phyloP scores from a whole-genome alignment of 2,329 filamentous ascomycete genomes.

The Gnomoniopsis sp. region DNA sequence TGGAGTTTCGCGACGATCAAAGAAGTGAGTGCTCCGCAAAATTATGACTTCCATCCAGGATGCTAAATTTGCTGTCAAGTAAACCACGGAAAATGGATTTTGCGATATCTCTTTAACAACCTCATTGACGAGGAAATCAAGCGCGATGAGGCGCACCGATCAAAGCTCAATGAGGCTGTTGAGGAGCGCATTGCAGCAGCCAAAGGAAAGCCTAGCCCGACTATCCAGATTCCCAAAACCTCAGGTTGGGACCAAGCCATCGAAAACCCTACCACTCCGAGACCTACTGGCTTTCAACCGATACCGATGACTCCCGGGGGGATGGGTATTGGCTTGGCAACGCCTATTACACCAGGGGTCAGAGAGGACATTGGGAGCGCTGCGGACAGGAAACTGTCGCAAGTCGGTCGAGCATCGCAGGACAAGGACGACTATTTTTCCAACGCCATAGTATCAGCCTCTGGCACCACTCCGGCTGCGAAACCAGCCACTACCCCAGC shows the following conservation, averaged over 20 bases:
- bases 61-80: conserved; percentile 48
- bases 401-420: conserved; percentile 56
- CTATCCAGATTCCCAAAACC: conserved; percentile 45
- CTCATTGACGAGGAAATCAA: conserved; percentile 88
- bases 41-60: not conserved
- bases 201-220: conserved; percentile 56
- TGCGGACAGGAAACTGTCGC: conserved; percentile 53
- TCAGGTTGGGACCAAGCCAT: conserved; percentile 33
- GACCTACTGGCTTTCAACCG: conserved; percentile 60
- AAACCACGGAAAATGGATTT: conserved; percentile 93
- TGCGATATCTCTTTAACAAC: conserved; percentile 86
- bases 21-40: conserved; percentile 60
- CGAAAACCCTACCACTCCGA: conserved; percentile 51
- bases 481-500: conserved; percentile 47
- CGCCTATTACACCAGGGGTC: conserved; percentile 55
- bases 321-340: conserved; percentile 73
- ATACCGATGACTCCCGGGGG: conserved; percentile 66
- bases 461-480: conserved; percentile 40
- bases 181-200: conserved; percentile 56
- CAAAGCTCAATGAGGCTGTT: conserved; percentile 60
- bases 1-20: conserved; percentile 88
- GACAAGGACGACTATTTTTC: conserved; percentile 79
- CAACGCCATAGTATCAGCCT: conserved; percentile 48
- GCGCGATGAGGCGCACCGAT: conserved; percentile 72
- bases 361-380: conserved; percentile 46